Conservation (phyloP, 73 alveolate species). For the Paramecium primaurelia region DNA sequence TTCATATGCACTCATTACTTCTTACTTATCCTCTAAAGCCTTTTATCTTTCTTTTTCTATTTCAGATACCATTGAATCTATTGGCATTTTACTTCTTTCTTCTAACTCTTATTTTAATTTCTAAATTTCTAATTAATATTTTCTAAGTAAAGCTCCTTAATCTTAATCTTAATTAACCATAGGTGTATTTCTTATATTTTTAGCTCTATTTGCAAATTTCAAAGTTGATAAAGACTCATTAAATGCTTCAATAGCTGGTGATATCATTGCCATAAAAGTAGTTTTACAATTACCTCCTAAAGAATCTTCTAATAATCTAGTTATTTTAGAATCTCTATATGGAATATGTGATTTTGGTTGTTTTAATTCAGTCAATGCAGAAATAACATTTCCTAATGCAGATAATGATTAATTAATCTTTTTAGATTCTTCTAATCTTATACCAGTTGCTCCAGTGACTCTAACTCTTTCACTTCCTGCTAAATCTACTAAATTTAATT, state of each 20-base stretch:
- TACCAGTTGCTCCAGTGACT: constrained; percentile 78
- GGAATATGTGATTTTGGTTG: constrained; percentile 79
- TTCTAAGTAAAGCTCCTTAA: constrained; percentile 92
- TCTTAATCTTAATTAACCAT: constrained; percentile 94
- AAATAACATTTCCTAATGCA: constrained; percentile 86
- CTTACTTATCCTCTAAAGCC: constrained; percentile 95
- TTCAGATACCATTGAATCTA: constrained; percentile 72
- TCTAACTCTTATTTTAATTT: constrained; percentile 93
- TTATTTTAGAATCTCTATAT: constrained; percentile 85
- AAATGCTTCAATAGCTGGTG: constrained; percentile 97
- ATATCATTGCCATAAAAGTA: constrained; percentile 60
- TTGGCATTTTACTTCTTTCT: constrained; percentile 71
- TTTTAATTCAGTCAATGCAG: constrained; percentile 74
- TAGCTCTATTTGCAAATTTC: constrained; percentile 99
- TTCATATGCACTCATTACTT: constrained; percentile 94
- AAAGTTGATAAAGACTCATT: constrained; percentile 94
- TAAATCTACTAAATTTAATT: constrained; percentile 81
- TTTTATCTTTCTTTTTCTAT: constrained; percentile 90
- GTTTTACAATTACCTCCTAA: constrained; percentile 88
- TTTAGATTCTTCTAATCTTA: constrained; percentile 78
- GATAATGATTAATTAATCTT: constrained; percentile 80
- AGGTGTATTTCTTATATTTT: constrained; percentile 95
- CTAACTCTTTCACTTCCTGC: constrained; percentile 91
- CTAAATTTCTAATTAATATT: constrained; percentile 95
- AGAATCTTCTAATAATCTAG: constrained; percentile 84